Evolutionary conservation across 331 rosid species (phyloP), one percentile per base, ranked within the genome.

Genomic region (Arachis monticola): DNA sequence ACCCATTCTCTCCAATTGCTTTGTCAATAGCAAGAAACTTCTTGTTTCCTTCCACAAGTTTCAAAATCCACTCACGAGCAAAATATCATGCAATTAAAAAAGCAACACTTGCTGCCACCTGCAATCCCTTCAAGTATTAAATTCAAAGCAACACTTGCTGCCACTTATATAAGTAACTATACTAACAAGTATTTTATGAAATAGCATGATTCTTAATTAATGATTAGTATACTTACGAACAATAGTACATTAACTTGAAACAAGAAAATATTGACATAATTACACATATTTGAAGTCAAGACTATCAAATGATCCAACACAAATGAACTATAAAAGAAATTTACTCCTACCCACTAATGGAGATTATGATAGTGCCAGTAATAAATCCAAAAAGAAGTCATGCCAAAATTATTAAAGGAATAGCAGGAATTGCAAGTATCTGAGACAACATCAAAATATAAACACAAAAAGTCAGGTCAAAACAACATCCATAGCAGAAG

Each of bases 61-160:
- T 94, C 69, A 92, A 90, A 86, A 94, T 92, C 1, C 99, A 90
- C 79, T 94, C 97, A 38, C 99, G 96, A 42, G 99, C 99, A 73
- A 94, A 94, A 81, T 94, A 94, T 86, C 99, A 88, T 63, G 99
- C 97, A 74, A 94, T 92, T 64, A 94, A 83, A 85, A 94, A 94
- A 64, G 99, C 96, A 87, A 85, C 81, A 79, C 97, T 88, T 4
- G 99, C 99, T 61, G 99, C 99, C 73, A 94, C 83, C 99, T 94
- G 91, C 56, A 90, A 82, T 38, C 70, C 64, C 14, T 45, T 60
- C 73, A 52, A 68, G 50, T 64, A 69, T 84, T 22, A 82, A 82
- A 35, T 58, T 57, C 46, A 46, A 67, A 35, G 40, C 57, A 32
- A 14, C 4, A 73, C 7, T 35, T 35, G 3, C 40, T 35, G 40